Percentiles rank a stretch among this genome's conserved stretches.
Conservation (phyloP, 2,329 filamentous ascomycete genomes). For the Botrytis galanthina region DNA sequence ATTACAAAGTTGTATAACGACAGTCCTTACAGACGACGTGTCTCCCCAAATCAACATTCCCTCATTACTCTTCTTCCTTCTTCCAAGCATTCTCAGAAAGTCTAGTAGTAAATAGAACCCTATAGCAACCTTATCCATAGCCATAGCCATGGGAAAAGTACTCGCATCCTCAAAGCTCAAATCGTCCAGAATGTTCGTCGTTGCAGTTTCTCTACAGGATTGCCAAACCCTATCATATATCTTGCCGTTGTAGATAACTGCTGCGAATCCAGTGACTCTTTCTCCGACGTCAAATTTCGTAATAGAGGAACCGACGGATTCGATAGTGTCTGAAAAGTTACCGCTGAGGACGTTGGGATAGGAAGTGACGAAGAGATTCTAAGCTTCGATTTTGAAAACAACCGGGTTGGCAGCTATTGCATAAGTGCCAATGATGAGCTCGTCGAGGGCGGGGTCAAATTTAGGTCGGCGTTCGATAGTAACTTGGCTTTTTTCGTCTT, state of each 20-base stretch:
- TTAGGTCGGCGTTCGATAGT: constrained; percentile 21
- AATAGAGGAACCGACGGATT: rapidly evolving
- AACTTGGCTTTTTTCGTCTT: background rate
- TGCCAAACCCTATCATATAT: background rate
- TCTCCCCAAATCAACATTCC: constrained; percentile 39
- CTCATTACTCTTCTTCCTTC: constrained; percentile 24
- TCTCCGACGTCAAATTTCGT: background rate
- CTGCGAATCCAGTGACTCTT: background rate
- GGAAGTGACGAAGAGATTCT: constrained; percentile 11
- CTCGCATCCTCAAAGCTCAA: background rate
- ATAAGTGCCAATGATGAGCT: constrained; percentile 38
- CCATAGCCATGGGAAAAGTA: background rate
- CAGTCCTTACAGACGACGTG: constrained; percentile 27
- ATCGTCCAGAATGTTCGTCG: background rate
- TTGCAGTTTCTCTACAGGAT: background rate
- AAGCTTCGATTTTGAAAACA: constrained; percentile 41
- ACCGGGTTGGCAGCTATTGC: constrained; percentile 42
- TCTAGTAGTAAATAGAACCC: constrained; percentile 19
- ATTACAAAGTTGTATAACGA: constrained; percentile 45
- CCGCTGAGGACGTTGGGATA: constrained; percentile 38
- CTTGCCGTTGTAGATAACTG: background rate
- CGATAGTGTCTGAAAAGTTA: no score
- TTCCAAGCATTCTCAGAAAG: constrained; percentile 21
- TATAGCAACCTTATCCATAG: no score
- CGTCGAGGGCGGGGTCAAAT: constrained; percentile 31